Evolutionary conservation across 2,329 filamentous ascomycete species (phyloP), one percentile per base, ranked within the genome.

Genomic region (Cordyceps cicadae): DNA sequence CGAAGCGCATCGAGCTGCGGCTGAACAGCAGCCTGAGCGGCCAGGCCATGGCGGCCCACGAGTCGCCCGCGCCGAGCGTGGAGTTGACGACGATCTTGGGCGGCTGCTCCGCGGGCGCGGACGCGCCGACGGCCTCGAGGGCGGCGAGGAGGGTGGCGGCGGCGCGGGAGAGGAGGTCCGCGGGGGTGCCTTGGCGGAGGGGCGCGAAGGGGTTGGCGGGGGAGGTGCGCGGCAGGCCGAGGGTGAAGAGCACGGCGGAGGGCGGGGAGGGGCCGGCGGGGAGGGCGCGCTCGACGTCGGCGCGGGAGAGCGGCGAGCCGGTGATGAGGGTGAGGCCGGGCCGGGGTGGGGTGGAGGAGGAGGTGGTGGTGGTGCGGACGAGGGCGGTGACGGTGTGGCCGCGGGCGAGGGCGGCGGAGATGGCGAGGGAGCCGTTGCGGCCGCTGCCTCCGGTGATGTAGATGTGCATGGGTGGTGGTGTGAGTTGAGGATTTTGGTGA

Each of bases 181-280:
- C 71, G 0, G 78, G 76, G 0, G 74, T 71, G 17, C 77, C 72
- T 1, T 75, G 70, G 15, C 62, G 56, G 1, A 67, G 58, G 3
- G 74, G 70, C 1, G 80, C 69, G 65, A 83, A 82, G 4, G 78
- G 81, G 43, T 71, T 79, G 59, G 79, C 78, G n/a, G n/a, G n/a
- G 24, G 70, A 74, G 7, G 69, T 70, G 39, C 80, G 75, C 6
- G 74, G 73, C 1, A 79, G 75, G 62, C 74, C 78, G 14, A 85
- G 76, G 0, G 82, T 77, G 21, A 79, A 71, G 43, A 84, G 69
- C 26, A 84, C 71, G 5, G 75, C 77, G 50, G 32, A 73, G 66
- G 12, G 68, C 67, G 9, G 56, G 56, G 1, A 12, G 43, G 68
- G 63, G 1, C 26, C 26, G 26, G 66, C 64, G 21, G 67, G 62